Percentiles rank a stretch among this genome's conserved stretches.
phyloP scores from a whole-genome alignment of 2,329 filamentous ascomycete genomes.

The Xylaria sp. region DNA sequence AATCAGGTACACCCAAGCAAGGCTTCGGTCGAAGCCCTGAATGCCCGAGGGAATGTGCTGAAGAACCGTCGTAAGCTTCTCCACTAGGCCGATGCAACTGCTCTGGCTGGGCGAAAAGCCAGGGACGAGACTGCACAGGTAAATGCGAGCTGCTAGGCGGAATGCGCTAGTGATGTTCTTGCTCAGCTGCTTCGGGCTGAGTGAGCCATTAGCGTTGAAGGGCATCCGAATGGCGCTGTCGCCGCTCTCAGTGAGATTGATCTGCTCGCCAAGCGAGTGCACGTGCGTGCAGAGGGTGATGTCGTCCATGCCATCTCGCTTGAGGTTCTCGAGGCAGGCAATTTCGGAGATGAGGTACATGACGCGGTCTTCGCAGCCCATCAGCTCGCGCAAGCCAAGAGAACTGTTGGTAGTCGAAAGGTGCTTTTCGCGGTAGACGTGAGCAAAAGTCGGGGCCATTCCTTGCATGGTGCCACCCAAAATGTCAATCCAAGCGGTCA shows the following conservation, averaged over 20 bases:
- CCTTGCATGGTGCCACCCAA: slow-evolving; percentile 90
- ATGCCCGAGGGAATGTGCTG: slow-evolving; percentile 76
- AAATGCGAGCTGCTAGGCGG: slow-evolving; percentile 87
- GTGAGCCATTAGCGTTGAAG: slow-evolving; percentile 64
- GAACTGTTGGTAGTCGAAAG: slow-evolving; percentile 58
- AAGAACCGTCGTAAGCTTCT: slow-evolving; percentile 70
- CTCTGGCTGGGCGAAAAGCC: slow-evolving; percentile 72
- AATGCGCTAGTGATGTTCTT: slow-evolving; percentile 88
- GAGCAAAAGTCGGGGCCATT: slow-evolving; percentile 77
- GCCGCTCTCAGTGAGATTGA: slow-evolving; percentile 70
- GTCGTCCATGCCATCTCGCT: slow-evolving; percentile 76
- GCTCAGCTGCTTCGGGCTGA: slow-evolving; percentile 77
- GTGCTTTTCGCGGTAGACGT: slow-evolving; percentile 94
- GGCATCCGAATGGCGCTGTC: slow-evolving; percentile 54
- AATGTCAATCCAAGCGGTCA: slow-evolving; percentile 95
- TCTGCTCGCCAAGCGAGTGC: slow-evolving; percentile 77
- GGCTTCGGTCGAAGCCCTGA: slow-evolving; percentile 79
- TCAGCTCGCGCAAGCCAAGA: slow-evolving; percentile 79
- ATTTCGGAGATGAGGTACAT: slow-evolving; percentile 99
- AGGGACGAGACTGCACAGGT: slow-evolving; percentile 91
- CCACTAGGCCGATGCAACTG: slow-evolving; percentile 70
- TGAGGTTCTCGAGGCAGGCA: slow-evolving; percentile 87
- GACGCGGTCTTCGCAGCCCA: slow-evolving; percentile 95
- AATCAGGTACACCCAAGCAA: slow-evolving; percentile 90
- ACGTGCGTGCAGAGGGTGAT: slow-evolving; percentile 86